A percentile compares a stretch with the other conserved stretches of the same genome.
These are phyloP conservation scores for Eucalyptus sideroxylon DNA, from an alignment of 345 rosid species.

Conservation along the genomic window DNA sequence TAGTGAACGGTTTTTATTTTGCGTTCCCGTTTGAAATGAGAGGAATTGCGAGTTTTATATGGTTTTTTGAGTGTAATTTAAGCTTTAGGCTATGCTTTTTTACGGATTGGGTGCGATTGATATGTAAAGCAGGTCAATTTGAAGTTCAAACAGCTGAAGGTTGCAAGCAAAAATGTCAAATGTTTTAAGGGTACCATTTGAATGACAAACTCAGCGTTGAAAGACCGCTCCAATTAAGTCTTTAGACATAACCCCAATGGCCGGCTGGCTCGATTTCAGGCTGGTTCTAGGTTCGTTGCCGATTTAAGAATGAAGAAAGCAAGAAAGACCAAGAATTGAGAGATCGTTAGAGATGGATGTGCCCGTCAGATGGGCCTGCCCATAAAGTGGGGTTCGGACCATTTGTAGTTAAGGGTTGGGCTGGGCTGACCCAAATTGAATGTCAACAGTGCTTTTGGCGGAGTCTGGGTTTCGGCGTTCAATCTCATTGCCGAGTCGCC, in stretches of 20 bases:
- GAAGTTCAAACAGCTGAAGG: background rate
- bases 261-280: background rate
- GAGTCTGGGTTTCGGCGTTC: background rate
- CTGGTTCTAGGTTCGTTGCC: background rate
- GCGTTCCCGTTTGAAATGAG: background rate
- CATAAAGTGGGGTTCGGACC: background rate
- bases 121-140: background rate
- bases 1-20: background rate
- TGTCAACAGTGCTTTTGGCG: rapidly evolving
- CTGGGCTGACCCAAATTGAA: background rate
- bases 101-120: background rate
- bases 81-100: background rate
- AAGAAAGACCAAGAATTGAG: background rate
- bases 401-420: background rate
- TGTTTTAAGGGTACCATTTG: background rate
- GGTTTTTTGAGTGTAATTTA: rapidly evolving
- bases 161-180: background rate
- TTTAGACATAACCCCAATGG: background rate
- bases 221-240: background rate
- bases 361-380: background rate
- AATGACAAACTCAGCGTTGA: background rate
- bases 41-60: background rate
- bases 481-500: too few relatives aligned
- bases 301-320: background rate
- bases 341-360: background rate